A percentile compares a stretch with the other conserved stretches of the same genome.
Conservation (phyloP, 129 eudicot genomes). For the Silybum marianum region DNA sequence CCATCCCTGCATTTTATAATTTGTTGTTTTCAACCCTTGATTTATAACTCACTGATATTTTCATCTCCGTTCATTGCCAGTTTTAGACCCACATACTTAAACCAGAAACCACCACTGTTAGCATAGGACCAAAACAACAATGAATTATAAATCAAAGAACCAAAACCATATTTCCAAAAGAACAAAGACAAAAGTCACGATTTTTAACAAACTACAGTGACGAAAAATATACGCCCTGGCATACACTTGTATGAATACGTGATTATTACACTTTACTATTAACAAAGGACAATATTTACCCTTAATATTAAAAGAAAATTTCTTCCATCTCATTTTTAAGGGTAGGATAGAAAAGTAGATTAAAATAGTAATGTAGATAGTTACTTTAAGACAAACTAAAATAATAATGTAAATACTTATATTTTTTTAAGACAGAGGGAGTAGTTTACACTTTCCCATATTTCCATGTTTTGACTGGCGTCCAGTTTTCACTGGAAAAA, state of each 20-base stretch:
- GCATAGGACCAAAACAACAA: not conserved
- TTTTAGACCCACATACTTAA: not conserved
- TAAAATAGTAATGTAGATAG: no score
- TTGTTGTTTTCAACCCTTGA: not conserved
- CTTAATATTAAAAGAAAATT: no score
- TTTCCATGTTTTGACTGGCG: not conserved
- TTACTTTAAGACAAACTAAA: no score
- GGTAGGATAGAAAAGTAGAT: no score
- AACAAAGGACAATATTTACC: no score
- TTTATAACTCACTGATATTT: no score
- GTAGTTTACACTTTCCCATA: not conserved
- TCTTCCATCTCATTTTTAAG: no score
- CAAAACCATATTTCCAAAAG: not conserved
- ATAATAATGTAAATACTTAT: no score
- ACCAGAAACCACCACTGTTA: not conserved
- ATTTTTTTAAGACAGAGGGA: no score
- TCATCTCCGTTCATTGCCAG: no score
- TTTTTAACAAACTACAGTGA: not conserved
- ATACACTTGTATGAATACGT: no score
- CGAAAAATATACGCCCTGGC: not conserved
- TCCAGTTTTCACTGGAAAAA: not conserved
- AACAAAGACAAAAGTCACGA: not conserved
- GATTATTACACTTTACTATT: no score
- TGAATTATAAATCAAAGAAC: not conserved
- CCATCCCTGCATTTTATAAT: not conserved